A percentile compares a stretch with the other conserved stretches of the same genome.
phyloP scores from a whole-genome alignment of 2,329 filamentous ascomycete genomes.

The Ophiosphaerella narmari region DNA sequence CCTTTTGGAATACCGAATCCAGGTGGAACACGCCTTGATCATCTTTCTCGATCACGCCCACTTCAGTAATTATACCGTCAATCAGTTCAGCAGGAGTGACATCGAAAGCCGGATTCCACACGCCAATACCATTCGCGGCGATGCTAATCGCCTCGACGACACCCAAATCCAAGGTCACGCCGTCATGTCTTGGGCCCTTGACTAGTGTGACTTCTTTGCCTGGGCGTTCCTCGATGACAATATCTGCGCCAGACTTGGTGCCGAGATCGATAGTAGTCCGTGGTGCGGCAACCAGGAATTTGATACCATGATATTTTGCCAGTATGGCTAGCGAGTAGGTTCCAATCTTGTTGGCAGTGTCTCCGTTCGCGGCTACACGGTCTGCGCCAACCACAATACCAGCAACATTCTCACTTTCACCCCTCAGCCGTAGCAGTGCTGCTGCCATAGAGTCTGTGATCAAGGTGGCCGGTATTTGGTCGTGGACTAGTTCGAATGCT shows the following conservation, averaged over 20 bases:
- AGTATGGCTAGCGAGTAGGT: constrained; percentile 93
- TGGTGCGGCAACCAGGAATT: constrained; percentile 93
- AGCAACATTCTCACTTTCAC: constrained; percentile 67
- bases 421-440: constrained; percentile 73
- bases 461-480: constrained; percentile 86
- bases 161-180: constrained; percentile 66
- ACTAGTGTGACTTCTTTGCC: constrained; percentile 82
- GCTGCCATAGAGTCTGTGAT: constrained; percentile 98
- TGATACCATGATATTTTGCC: constrained; percentile 83
- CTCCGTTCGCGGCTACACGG: constrained; percentile 91
- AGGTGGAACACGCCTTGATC: constrained; percentile 70
- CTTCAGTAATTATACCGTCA: constrained; percentile 92
- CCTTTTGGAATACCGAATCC: constrained; percentile 46
- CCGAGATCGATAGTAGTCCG: constrained; percentile 90
- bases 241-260: constrained; percentile 76
- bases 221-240: constrained; percentile 88
- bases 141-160: constrained; percentile 76
- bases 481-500: constrained; percentile 94
- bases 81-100: constrained; percentile 88
- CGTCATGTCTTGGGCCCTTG: constrained; percentile 71
- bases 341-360: constrained; percentile 98
- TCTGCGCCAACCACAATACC: constrained; percentile 95
- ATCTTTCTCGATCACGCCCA: constrained; percentile 81
- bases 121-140: constrained; percentile 74
- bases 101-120: constrained; percentile 98